Evolutionary conservation across 768 basidiomycete genomes (phyloP), one percentile per base, ranked within the genome.

Genomic region (Pilatotrama ljubarskyi): DNA sequence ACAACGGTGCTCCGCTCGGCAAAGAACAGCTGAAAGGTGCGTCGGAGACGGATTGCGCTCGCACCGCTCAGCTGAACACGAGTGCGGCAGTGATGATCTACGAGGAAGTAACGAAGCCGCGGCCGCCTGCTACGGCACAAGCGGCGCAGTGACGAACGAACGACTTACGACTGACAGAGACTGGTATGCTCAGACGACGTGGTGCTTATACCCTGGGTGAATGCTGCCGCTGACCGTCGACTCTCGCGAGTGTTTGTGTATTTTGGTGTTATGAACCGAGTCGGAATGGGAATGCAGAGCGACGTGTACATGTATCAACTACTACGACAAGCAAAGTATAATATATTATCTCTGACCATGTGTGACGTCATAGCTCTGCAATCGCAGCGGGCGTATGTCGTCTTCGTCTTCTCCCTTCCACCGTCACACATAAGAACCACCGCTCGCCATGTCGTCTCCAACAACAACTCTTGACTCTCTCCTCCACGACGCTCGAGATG

Each of bases 21-120:
- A 91, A 87, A 66, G 88, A 89, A 64, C 78, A 83, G 57, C 72
- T 91, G 48, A 91, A 91, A 81, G 82, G 88, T 86, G 40, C 14
- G 72, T 65, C 32, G 4, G 18, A 26, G 20, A 20, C 49, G 17
- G 14, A 17, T 25, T 0, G 17, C 20, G 2, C 32, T 17, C 0
- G 18, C 18, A 17, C 42, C 40, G 20, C 14, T 5, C 9, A 14
- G 43, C 50, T 47, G 43, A 49, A 5, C 13, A 11, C 1, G n/a
- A 37, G 29, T 47, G 52, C 52, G 35, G 25, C 62, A 74, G 73
- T 64, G 24, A 58, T 74, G 47, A 72, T 74, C 44, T 74, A 73
- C 61, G 69, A 73, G 51, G 73, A 74, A 58, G 70, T 74, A 35
- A 73, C 67, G 49, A 67, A 64, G 51, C 69, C 68, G 25, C 67